Conservation (phyloP, 805 yeast species). For the Diddensiella caesifluorescens region DNA sequence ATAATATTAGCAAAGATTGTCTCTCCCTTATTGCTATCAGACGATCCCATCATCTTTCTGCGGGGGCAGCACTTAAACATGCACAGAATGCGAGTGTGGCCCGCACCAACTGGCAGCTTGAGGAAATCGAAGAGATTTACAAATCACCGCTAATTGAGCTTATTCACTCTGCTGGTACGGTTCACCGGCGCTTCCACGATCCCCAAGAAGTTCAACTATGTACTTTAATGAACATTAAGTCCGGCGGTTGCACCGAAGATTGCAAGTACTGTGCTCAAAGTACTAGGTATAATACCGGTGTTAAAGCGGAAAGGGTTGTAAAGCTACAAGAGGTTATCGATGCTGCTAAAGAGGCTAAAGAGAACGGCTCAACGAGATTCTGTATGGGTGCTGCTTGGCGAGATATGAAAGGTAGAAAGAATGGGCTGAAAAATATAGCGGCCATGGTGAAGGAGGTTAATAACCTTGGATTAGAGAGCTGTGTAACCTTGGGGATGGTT, state of each 20-base stretch:
- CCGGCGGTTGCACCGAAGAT: constrained; percentile 80
- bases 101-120: constrained; percentile 48
- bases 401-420: constrained; percentile 73
- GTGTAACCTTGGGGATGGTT: constrained; percentile 80
- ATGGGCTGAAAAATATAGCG: constrained; percentile 55
- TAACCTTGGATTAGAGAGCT: constrained; percentile 65
- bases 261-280: constrained; percentile 81
- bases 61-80: constrained; percentile 3
- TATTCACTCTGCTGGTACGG: constrained; percentile 53
- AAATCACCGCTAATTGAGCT: constrained; percentile 62
- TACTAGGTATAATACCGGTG: constrained; percentile 59
- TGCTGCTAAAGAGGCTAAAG: constrained; percentile 61
- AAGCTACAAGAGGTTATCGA: constrained; percentile 55
- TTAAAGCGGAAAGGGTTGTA: constrained; percentile 63
- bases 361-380: constrained; percentile 69
- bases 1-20: no score
- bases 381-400: constrained; percentile 90
- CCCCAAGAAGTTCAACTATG: constrained; percentile 70
- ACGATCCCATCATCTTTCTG: no score
- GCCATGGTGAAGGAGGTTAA: constrained; percentile 62
- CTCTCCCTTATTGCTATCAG: no score
- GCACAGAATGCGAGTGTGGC: constrained; percentile 5
- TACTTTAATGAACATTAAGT: constrained; percentile 66
- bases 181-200: constrained; percentile 62
- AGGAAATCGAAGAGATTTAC: constrained; percentile 56